Conservation (phyloP, 805 yeast genomes). For the Saccharomycopsis sp. region DNA sequence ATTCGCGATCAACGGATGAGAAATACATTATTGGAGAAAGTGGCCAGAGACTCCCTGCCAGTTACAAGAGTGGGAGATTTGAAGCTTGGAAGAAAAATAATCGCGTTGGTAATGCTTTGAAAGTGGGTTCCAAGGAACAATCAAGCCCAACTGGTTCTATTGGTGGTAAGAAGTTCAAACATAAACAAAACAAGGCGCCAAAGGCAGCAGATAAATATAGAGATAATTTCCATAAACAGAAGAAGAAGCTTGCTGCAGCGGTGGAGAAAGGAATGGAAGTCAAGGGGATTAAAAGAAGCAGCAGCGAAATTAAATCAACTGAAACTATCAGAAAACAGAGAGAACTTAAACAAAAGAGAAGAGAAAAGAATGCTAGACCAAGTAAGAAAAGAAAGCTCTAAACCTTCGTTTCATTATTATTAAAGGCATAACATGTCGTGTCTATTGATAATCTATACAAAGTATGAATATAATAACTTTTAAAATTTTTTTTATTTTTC, state of each 20-base stretch:
- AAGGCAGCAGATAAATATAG: conserved; percentile 84
- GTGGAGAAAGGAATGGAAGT: conserved; percentile 64
- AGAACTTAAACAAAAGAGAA: conserved; percentile 57
- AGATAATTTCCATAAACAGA: conserved; percentile 78
- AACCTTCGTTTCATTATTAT: neutral
- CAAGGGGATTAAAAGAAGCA: conserved; percentile 49
- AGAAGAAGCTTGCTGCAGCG: conserved; percentile 77
- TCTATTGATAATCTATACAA: no score
- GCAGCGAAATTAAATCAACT: conserved; percentile 54
- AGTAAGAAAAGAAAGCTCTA: conserved; percentile 34
- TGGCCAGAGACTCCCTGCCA: conserved; percentile 88
- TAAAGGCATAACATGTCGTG: neutral
- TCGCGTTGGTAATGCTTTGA: conserved; percentile 38
- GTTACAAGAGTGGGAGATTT: conserved; percentile 82
- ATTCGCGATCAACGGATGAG: conserved; percentile 69
- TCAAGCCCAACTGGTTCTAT: conserved; percentile 24
- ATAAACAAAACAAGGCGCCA: conserved; percentile 72
- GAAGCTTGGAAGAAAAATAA: conserved; percentile 86
- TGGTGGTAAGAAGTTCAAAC: conserved; percentile 51
- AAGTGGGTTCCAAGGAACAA: conserved; percentile 44
- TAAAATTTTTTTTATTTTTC: no score
- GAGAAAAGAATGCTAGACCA: conserved; percentile 84
- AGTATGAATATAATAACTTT: no score
- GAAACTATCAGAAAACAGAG: conserved; percentile 78
- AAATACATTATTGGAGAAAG: conserved; percentile 91